These are phyloP conservation scores for Ogataea methylovora DNA, from an alignment of 805 yeast genomes.

Conservation along the genomic window DNA sequence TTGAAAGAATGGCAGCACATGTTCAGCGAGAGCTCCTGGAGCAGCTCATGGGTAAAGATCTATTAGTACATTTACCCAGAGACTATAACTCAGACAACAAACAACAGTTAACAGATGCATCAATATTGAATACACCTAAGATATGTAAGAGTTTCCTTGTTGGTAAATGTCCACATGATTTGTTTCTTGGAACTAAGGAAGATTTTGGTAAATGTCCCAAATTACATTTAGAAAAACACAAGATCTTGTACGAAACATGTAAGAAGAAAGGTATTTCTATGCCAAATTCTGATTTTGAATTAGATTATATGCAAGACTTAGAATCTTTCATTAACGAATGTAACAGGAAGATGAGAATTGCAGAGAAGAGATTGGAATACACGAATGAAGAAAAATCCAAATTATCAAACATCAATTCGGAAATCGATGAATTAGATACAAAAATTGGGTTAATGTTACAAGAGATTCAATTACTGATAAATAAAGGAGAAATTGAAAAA, in stretches of 20 bases:
- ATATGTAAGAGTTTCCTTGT: slow-evolving; percentile 80
- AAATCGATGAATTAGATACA: slow-evolving; percentile 56
- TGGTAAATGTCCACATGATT: slow-evolving; percentile 80
- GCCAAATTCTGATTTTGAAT: slow-evolving; percentile 35
- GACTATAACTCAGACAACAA: slow-evolving; percentile 14
- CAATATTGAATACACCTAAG: slow-evolving; percentile 41
- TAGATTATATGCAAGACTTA: slow-evolving; percentile 37
- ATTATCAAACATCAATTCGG: slow-evolving; percentile 25
- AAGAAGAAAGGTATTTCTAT: slow-evolving; percentile 26
- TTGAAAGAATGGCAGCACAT: slow-evolving; percentile 41
- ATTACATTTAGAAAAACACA: slow-evolving; percentile 67
- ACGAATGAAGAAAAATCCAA: slow-evolving; percentile 50
- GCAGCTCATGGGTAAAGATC: slow-evolving; percentile 71
- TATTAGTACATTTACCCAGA: slow-evolving; percentile 24
- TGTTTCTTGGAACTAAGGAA: slow-evolving; percentile 75
- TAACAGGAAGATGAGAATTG: slow-evolving; percentile 54
- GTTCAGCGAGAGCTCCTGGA: slow-evolving; percentile 71
- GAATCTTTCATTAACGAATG: slow-evolving; percentile 58
- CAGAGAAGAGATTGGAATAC: slow-evolving; percentile 58
- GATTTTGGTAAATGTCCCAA: slow-evolving; percentile 76
- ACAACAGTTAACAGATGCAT: slow-evolving; percentile 12
- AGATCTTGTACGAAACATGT: slow-evolving; percentile 56
- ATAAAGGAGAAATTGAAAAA: slow-evolving; percentile 41
- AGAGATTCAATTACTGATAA: slow-evolving; percentile 50
- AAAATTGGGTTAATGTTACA: slow-evolving; percentile 59